Evolutionary conservation across 495 filamentous ascomycete species (phyloP), one percentile per base, ranked within the genome.

Genomic region (Penicillium tannophilum): DNA sequence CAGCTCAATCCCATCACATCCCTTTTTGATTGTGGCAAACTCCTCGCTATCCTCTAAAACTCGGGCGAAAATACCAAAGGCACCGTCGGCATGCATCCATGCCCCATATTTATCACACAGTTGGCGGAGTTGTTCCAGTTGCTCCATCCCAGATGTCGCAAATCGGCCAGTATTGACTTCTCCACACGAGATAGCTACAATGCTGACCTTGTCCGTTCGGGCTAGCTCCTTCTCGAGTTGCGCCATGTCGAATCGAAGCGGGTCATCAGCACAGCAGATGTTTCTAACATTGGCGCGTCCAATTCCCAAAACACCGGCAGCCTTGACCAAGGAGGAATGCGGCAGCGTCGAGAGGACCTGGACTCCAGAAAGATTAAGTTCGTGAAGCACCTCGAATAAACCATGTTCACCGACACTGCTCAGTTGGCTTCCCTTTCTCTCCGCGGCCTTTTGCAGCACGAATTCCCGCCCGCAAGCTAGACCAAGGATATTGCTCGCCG

Each of bases 111-210:
- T 74, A 65, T 93, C 88, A 44, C 89, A 92, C 24, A 97, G 64
- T 1, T 71, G 69, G 60, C 92, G 79, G 41, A 97, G 71, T 46
- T 77, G 69, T 44, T 69, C 72, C 80, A 96, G 83, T 12, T 91
- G 84, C 16, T 74, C 72, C 11, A 76, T 30, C 10, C 81, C 79
- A 24, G 72, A 70, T 17, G 86, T 90, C 3, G 90, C 90, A 72
- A 94, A 97, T 7, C 82, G 76, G 1, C 93, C 93, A 4, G 92
- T 96, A 63, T 98, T 97, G 39, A 97, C 91, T 76, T 98, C 93
- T 8, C 90, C 91, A 24, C 86, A 87, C 24, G 91, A 92, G 8
- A 96, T 75, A 14, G 81, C 88, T 3, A 97, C 81, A 54, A 98
- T 92, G 45, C 79, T 88, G 11, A 81, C 90, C 24, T 80, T 80